These are phyloP conservation scores for Periconia digitata DNA, from an alignment of 2,329 filamentous ascomycete genomes.

Conservation along the genomic window DNA sequence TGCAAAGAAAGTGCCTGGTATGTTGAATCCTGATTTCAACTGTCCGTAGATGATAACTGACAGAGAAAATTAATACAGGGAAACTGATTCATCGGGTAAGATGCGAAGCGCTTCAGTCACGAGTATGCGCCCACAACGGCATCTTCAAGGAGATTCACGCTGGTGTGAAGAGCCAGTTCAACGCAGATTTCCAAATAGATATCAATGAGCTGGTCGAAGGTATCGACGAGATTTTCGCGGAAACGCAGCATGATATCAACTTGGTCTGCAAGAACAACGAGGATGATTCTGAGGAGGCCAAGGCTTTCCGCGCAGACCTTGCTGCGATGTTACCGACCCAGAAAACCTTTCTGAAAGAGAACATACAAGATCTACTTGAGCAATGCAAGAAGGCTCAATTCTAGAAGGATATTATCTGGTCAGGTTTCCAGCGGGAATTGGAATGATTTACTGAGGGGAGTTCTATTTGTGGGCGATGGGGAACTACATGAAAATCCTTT, in stretches of 20 bases:
- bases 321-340: constrained; percentile 3
- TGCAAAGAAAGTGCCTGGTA: not conserved
- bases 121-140: constrained; percentile 2
- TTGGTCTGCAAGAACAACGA: constrained; percentile 7
- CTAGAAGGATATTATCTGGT: too few species aligned
- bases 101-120: constrained; percentile 7
- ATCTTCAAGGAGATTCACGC: constrained; percentile 1
- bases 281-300: constrained; percentile 6
- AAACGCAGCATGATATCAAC: constrained; percentile 6
- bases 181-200: not conserved
- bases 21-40: not conserved
- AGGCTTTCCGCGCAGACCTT: constrained; percentile 5
- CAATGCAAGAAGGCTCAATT: not conserved
- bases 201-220: not conserved
- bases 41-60: not conserved
- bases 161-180: not conserved
- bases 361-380: not conserved
- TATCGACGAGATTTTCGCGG: constrained; percentile 5
- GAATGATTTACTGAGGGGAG: too few species aligned
- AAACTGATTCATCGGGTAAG: constrained; percentile 4
- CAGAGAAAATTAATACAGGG: constrained; percentile 5
- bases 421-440: too few species aligned
- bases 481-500: too few species aligned
- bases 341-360: not conserved
- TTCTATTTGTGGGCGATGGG: too few species aligned